Evolutionary conservation across 352 stramenopile species (phyloP).

Genomic region (Phytophthora pseudosyringae): DNA sequence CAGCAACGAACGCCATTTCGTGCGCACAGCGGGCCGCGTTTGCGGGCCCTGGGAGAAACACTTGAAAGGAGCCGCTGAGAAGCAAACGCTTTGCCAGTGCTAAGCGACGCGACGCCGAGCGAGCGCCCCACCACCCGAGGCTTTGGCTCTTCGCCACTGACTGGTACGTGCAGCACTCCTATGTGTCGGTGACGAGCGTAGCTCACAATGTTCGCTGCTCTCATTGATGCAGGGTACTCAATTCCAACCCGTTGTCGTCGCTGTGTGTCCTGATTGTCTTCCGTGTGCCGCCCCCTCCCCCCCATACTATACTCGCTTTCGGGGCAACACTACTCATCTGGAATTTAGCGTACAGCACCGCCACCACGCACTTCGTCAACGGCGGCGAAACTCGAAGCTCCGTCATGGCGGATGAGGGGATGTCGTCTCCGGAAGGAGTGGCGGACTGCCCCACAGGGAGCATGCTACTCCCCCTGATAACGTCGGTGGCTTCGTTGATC

Average conservation of each 20-base stretch:
- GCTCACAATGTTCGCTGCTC: conserved; percentile 3
- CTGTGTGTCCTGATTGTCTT: conserved; percentile 19
- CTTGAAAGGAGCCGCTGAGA: conserved; percentile 35
- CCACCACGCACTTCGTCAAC: too few species aligned
- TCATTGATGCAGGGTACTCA: conserved; percentile 30
- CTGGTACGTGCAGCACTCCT: conserved; percentile 24
- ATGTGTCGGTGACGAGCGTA: too few species aligned
- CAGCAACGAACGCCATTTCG: conserved; percentile 29
- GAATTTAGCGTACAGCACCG: too few species aligned
- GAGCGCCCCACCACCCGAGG: conserved; percentile 19
- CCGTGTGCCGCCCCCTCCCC: not conserved
- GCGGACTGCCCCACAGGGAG: conserved; percentile 49
- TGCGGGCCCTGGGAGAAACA: conserved; percentile 19
- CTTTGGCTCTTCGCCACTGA: conserved; percentile 34
- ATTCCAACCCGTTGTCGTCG: conserved; percentile 6
- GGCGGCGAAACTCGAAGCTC: not conserved
- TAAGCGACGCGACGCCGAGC: conserved; percentile 4
- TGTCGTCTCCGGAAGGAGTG: conserved; percentile 17
- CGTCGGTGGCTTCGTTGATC: conserved; percentile 70
- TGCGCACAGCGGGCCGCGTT: not conserved
- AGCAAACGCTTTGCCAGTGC: conserved; percentile 17
- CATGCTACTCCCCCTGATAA: conserved; percentile 63
- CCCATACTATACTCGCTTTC: too few species aligned
- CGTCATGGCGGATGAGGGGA: conserved; percentile 23
- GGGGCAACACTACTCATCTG: too few species aligned